Evolutionary conservation across 768 basidiomycete genomes (phyloP), one percentile per base, ranked within the genome.

Genomic region (Mycena polygramma): DNA sequence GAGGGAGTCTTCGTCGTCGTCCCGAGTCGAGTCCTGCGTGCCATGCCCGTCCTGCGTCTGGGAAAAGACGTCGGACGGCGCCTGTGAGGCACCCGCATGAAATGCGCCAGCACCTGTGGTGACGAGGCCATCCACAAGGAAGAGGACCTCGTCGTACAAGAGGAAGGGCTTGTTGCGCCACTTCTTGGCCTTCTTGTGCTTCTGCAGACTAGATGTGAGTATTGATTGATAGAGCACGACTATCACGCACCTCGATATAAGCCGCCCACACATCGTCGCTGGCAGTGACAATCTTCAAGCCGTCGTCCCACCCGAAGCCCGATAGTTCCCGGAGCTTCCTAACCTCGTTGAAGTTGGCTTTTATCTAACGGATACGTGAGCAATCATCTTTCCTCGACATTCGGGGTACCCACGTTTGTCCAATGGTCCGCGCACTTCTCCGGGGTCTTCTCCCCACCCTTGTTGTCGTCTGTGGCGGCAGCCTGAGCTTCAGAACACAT

Each of bases 131-230:
- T 69, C 68, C n/a, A 69, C 68, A 1, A 69, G 63, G 17, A 46
- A 64, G 1, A 69, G 26, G 30, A 69, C 58, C 20, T 75, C 69
- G 53, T 76, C 62, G 48, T 69, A 71, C 13, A 71, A n/a, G 13
- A 60, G 70, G 57, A 68, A 71, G n/a, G 41, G 35, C 2, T 62
- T 74, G 26, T 49, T 75, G 26, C 64, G 22, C 80, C 79, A 81
- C n/a, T 49, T 49, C 7, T 14, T 7, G 14, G 48, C 48, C 7
- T 7, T 22, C n/a, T 49, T n/a, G n/a, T 49, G 48, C 7, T 49
- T 49, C 48, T 49, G 39, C 13, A 39, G 39, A 13, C 13, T 39
- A 39, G 7, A 7, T 39, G 39, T 39, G 13, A 39, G 39, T 13
- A 49, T 49, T n/a, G 6, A 49, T 4, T 13, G 15, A 45, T 9